Base-by-base conservation (phyloP, 78 protist genomes). In the Chrysochromulina parva region DNA sequence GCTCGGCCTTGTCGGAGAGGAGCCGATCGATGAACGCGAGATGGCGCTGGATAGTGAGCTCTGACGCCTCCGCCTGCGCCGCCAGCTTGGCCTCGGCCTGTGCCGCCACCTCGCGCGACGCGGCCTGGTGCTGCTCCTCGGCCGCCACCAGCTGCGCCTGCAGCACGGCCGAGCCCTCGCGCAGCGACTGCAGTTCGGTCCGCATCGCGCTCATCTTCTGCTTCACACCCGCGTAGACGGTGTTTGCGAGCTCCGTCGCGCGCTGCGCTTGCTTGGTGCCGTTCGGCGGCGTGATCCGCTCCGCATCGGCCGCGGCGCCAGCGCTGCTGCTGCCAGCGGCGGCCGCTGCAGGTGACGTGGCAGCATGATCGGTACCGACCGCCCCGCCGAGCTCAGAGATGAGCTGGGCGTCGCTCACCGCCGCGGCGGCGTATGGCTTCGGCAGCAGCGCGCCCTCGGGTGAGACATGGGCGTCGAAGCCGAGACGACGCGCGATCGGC, bases 21-120 rank as follows among this genome's bases (percentile, higher is more conserved):
- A 86, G 90, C 19, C 57, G 90, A 19, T 86, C 90, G 58, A 86
- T 86, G 58, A 86, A 86, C 50, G 26, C n/a, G 24, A 65, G 90
- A 59, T 86, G 90, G 26, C 78, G 53, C 58, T n/a, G 2, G 48
- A 86, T 22, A 7, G 47, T n/a, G 24, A 2, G 14, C 78, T 86
- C 90, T 3, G 62, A 6, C 62, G 6, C 22, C 62, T 86, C 16
- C 59, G 60, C 59, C 3, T 4, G 60, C 78, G 11, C 2, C 78
- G 62, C 53, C 88, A 55, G 20, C 62, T 53, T 7, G 5, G 48
- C 26, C 16, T 7, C 47, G 24, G 38, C 71, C 26, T 17, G 69
- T 50, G 4, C 47, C 54, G n/a, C 88, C 88, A 19, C n/a, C 67
- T 82, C 88, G 14, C 47, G 24, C 71, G 3, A 7, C 50, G 11